Evolutionary conservation across 2,329 filamentous ascomycete genomes (phyloP), one percentile per base, ranked within the genome.

Genomic region (Daldinia sp.): DNA sequence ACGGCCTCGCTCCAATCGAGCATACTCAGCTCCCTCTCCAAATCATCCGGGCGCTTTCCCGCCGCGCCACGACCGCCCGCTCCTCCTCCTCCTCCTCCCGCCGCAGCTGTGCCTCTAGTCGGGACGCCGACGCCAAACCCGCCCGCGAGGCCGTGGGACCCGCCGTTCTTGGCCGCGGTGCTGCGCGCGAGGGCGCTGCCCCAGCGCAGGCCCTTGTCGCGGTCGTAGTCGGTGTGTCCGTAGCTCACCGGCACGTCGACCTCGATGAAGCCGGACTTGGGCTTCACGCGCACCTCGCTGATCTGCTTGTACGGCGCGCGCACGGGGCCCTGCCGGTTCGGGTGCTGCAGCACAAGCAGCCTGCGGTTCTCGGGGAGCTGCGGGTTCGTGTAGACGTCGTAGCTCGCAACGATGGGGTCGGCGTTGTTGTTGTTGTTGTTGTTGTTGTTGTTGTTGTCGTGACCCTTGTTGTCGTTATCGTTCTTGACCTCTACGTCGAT

Each of bases 371-470:
- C 78, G 4, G 89, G 85, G 51, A 92, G 87, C 20, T 86, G 83
- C 23, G 93, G 91, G 74, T 94, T 97, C 77, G 97, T 89, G 82
- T 91, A 95, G 79, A 98, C 89, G 77, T 93, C 88, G 86, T 97
- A 98, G 69, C 87, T 89, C 46, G 89, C 86, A 60, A 91, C 85
- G 72, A 94, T 86, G 60, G 92, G 92, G 76, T 94, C 92, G 20
- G 86, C 79, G 53, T 89, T 86, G 48, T 54, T 77, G 69, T 39
- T 12, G 60, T 92, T 91, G 76, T 94, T 10, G 7, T 35, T 35
- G 76, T 94, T 92, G 20, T 86, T 79, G 51, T 89, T 86, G 46
- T 48, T 77, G 69, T 37, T 7, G 60, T 92, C 92, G 76, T 94
- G 92, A 20, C 86, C 79, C 61, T 72, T 66, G 55, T 15, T 12